Conservation (phyloP, 257 asterid species). For the Solanum piurae region DNA sequence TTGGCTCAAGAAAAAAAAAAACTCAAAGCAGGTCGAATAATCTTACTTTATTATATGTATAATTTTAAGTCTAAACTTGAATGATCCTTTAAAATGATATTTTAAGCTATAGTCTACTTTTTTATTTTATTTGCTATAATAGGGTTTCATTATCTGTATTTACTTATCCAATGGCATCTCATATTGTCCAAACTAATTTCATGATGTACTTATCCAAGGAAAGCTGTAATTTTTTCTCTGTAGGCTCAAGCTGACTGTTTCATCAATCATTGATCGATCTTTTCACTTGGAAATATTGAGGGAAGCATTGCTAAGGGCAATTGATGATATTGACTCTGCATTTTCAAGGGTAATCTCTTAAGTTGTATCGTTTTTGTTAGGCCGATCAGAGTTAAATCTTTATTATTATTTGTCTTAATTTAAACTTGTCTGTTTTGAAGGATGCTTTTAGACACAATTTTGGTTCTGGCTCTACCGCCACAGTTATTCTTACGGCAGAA, state of each 20-base stretch:
- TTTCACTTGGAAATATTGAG: slow-evolving; percentile 70
- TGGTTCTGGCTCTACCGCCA: slow-evolving; percentile 86
- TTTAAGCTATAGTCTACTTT: background rate
- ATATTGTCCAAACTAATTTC: background rate
- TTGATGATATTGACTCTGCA: slow-evolving; percentile 66
- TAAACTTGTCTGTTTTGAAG: slow-evolving; percentile 31
- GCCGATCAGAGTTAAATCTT: background rate
- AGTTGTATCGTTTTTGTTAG: background rate
- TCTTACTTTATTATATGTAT: background rate
- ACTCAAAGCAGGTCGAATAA: background rate
- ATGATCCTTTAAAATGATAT: background rate
- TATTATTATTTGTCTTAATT: slow-evolving; percentile 11
- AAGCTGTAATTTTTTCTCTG: background rate
- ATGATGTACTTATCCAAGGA: background rate
- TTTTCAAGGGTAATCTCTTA: slow-evolving; percentile 50
- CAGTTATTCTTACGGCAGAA: slow-evolving; percentile 68
- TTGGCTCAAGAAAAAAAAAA: background rate
- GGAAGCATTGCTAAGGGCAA: slow-evolving; percentile 88
- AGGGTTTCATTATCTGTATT: background rate
- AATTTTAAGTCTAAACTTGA: background rate
- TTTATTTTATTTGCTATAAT: background rate
- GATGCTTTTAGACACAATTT: slow-evolving; percentile 65
- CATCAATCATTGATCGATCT: slow-evolving; percentile 60
- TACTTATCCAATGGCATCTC: background rate
- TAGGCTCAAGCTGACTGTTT: slow-evolving; percentile 66